Evolutionary conservation across 345 rosid genomes (phyloP).

Genomic region (Arabis alpina): DNA sequence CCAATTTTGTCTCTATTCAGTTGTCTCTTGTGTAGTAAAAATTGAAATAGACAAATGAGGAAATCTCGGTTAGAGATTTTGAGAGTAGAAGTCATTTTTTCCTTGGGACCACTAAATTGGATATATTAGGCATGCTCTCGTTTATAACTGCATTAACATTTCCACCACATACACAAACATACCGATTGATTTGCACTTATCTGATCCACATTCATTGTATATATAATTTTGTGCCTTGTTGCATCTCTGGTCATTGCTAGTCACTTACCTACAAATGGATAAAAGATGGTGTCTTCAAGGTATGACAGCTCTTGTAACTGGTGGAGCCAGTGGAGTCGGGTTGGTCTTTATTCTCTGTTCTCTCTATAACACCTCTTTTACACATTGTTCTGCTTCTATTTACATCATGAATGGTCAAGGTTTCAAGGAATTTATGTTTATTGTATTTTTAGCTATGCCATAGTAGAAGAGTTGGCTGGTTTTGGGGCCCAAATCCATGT

Average conservation of each 20-base stretch:
- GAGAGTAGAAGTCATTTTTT: too few relatives aligned
- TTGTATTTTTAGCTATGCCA: slow-evolving; percentile 25
- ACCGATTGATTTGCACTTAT: too few relatives aligned
- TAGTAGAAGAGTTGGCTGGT: slow-evolving; percentile 28
- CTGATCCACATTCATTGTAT: too few relatives aligned
- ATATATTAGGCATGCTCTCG: too few relatives aligned
- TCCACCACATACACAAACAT: too few relatives aligned
- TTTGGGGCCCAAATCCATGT: slow-evolving; percentile 29
- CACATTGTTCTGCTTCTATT: not conserved
- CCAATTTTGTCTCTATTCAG: too few relatives aligned
- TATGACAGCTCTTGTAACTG: slow-evolving; percentile 55
- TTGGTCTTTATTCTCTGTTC: not conserved
- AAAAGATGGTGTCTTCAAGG: slow-evolving; percentile 56
- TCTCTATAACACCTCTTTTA: not conserved
- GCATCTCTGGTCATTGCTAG: not conserved
- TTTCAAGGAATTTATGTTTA: not conserved
- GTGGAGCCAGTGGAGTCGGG: slow-evolving; percentile 28
- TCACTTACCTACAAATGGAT: slow-evolving; percentile 21
- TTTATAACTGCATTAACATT: too few relatives aligned
- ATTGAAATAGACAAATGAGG: too few relatives aligned
- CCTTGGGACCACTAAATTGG: too few relatives aligned
- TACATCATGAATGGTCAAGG: not conserved
- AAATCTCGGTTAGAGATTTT: too few relatives aligned
- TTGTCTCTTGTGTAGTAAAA: too few relatives aligned
- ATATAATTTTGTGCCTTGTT: too few relatives aligned